Conservation (phyloP, 2,329 filamentous ascomycete species). For the Cercospora berteroae region DNA sequence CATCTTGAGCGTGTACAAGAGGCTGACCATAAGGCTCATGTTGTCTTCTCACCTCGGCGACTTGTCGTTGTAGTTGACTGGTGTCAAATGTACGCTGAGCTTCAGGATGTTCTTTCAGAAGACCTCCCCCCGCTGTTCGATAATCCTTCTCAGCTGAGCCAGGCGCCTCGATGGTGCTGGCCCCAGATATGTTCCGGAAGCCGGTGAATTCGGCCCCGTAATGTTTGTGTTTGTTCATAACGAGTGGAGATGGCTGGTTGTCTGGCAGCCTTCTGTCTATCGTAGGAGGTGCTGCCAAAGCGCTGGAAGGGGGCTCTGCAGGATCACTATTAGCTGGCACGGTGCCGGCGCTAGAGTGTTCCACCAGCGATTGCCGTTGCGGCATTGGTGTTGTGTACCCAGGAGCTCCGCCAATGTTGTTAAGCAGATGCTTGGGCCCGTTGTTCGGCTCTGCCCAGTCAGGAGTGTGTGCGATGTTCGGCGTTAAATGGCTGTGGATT, state of each 20-base stretch:
- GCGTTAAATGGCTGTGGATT: conserved; percentile 50
- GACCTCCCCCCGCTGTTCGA: conserved; percentile 16
- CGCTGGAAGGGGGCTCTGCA: conserved; percentile 35
- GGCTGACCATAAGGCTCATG: conserved; percentile 26
- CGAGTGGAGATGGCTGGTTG: conserved; percentile 28
- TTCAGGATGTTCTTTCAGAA: conserved; percentile 25
- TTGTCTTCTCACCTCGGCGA: conserved; percentile 20
- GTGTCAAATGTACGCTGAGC: conserved; percentile 31
- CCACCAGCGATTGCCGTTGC: conserved; percentile 26
- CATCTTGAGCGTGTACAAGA: conserved; percentile 30
- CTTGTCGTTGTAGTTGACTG: conserved; percentile 29
- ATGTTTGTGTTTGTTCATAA: conserved; percentile 31
- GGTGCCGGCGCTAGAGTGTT: conserved; percentile 31
- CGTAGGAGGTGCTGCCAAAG: conserved; percentile 33
- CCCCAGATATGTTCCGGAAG: conserved; percentile 42
- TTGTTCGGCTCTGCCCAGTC: conserved; percentile 34
- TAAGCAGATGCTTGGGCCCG: conserved; percentile 29
- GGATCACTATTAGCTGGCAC: conserved; percentile 30
- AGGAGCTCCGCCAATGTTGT: conserved; percentile 27
- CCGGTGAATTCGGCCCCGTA: conserved; percentile 27
- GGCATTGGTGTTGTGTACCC: conserved; percentile 36
- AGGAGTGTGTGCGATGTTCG: conserved; percentile 35
- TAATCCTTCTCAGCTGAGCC: conserved; percentile 27
- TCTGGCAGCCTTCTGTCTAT: conserved; percentile 19
- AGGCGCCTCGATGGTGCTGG: conserved; percentile 38